A percentile compares a stretch with the other conserved stretches of the same genome.
Conservation (phyloP, 2,329 filamentous ascomycete genomes). For the Exophiala sp. region DNA sequence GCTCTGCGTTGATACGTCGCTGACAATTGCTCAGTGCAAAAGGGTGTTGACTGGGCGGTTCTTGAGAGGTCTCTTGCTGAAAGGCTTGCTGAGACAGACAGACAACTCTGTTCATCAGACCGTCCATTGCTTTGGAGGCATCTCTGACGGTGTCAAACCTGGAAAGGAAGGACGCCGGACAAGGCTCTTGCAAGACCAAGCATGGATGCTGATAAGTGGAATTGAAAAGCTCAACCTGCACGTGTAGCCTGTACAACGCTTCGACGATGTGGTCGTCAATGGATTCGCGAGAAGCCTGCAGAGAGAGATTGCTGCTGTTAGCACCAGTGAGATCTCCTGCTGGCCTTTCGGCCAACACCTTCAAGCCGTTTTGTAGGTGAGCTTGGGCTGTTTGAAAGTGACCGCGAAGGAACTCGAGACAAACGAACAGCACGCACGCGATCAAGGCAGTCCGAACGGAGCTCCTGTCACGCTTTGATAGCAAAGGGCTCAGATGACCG, state of each 20-base stretch:
- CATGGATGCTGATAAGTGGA: too few relatives aligned
- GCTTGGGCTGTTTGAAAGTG: constrained; percentile 30
- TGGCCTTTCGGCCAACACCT: constrained; percentile 27
- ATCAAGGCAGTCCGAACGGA: constrained; percentile 39
- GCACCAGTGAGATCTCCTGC: neutral
- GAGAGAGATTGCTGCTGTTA: neutral
- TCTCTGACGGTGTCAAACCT: neutral
- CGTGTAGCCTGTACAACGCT: constrained; percentile 30
- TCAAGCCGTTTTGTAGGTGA: constrained; percentile 35
- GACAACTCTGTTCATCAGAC: neutral
- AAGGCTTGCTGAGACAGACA: neutral
- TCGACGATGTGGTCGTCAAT: constrained; percentile 27
- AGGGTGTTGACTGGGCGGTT: neutral
- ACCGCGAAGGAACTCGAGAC: constrained; percentile 40
- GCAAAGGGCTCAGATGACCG: constrained; percentile 32
- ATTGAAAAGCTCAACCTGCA: constrained; percentile 22
- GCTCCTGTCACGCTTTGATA: constrained; percentile 26
- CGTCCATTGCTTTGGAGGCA: constrained; percentile 6
- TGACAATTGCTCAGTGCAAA: neutral
- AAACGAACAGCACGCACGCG: constrained; percentile 41
- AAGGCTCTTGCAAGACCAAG: too few relatives aligned
- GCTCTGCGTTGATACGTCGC: neutral
- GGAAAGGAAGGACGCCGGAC: too few relatives aligned
- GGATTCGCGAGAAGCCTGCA: neutral
- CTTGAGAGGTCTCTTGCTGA: neutral